Evolutionary conservation across 139 green algal genomes (phyloP), one percentile per base, ranked within the genome.

Genomic region (Picochlorum sp.): DNA sequence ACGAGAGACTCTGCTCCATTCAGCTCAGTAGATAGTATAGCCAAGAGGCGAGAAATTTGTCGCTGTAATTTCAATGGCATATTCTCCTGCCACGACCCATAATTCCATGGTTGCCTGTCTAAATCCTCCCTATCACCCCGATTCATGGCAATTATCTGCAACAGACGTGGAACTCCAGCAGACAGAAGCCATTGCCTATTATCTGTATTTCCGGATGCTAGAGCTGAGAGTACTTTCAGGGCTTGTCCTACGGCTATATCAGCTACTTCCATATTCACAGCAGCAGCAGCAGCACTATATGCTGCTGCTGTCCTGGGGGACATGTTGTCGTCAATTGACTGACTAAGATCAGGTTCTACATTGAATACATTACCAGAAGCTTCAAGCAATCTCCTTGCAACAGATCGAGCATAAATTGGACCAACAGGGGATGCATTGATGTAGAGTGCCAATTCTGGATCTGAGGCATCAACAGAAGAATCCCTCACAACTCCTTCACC

Each of bases 141-240:
- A 30, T 67, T 60, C 24, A 82, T 54, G 3, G 75, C 74, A 8
- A 90, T 72, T 6, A 81, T 74, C 28, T 80, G 72, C 59, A 92
- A 72, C 54, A 92, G 63, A 2, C 67, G 75, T 63, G 89, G 73
- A 14, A 88, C 63, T 34, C 83, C 84, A 1, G 77, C 76, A 2
- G 34, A 24, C 34, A 79, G 47, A 59, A 91, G 73, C 84, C 84
- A 92, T 7, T 26, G 44, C 55, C 85, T 85, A 65, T 81, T 83
- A 14, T 28, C 21, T 14, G 58, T 60, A 34, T 87, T 78, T 26
- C 72, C 69, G 0, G 71, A 71, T 1, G 83, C 84, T 56, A 89
- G 63, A 4, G 80, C 75, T 26, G 73, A 80, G 41, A 90, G 67
- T 57, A 83, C 71, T 74, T 81, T 81, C 21, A 83, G 65, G 3